Base-by-base conservation (phyloP, 306 rosid genomes). In the Vigna mungo region DNA sequence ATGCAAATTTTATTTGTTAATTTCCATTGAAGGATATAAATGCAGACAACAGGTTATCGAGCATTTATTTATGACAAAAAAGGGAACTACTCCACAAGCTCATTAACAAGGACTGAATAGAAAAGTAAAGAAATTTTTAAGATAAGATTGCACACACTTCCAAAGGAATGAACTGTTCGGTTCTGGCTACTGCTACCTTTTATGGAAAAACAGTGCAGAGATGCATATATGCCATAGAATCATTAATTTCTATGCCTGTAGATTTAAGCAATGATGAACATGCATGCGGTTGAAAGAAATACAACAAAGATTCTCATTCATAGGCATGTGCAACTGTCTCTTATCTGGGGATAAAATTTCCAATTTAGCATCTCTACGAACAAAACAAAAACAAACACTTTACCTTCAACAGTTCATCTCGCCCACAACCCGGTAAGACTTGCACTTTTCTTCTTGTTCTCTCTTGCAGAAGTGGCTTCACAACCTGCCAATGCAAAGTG, bases 401-500 rank as follows among this genome's bases (percentile, higher is more conserved):
- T 87, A 92, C 99, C 91, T 95, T 87, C 83, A 95, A 80, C 69
- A 95, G 85, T 83, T 95, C 99, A 80, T 95, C 97, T 82, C 87
- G 85, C 34, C 99, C 99, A 72, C 86, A 83, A 58, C 97, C 99
- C 23, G 85, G 84, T 80, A 95, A 80, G 71, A 95, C 97, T 73
- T 95, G 97, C 75, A 92, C 84, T 68, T 95, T 95, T 86, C 74
- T 92, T 76, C 92, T 89, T 4, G 99, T 95, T 80, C 97, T 90
- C 82, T 95, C 99, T 82, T 95, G 99, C 79, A 95, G 86, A 68
- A 95, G 99, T 65, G 99, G 99, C 86, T 89, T 92, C 84, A 95
- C 97, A 71, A 91, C 99, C 98, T 93, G 89, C 34, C 8, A 62
- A 85, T 27, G 69, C 62, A 20, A 43, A 53, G 20, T 39, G 68